phyloP scores from a whole-genome alignment of 139 green algal species.

The Chlamydomonas incerta region DNA sequence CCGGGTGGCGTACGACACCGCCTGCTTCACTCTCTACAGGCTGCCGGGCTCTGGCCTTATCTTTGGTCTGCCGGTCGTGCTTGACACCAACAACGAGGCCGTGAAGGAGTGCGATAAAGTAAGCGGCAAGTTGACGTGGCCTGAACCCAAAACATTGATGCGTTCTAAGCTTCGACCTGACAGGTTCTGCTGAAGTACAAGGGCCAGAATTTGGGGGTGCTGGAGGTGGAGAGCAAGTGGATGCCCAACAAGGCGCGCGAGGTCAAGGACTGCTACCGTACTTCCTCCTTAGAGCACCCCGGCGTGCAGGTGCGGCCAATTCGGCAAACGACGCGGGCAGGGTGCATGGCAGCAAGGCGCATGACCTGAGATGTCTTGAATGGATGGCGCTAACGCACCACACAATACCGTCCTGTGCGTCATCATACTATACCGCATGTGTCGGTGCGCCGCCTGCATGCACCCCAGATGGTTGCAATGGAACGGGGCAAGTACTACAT shows the following conservation, averaged over 20 bases:
- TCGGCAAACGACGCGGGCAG: too few relatives aligned
- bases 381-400: too few relatives aligned
- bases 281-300: constrained; percentile 91
- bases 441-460: too few relatives aligned
- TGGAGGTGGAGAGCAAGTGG: constrained; percentile 90
- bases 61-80: constrained; percentile 91
- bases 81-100: constrained; percentile 86
- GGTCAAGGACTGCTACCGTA: constrained; percentile 85
- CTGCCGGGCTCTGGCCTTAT: constrained; percentile 52
- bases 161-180: too few relatives aligned
- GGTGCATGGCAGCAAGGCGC: too few relatives aligned
- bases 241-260: constrained; percentile 74
- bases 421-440: too few relatives aligned
- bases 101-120: constrained; percentile 80
- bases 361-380: too few relatives aligned
- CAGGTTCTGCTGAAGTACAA: constrained; percentile 90
- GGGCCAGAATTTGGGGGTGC: constrained; percentile 82
- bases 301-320: constrained; percentile 73
- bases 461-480: constrained; percentile 84
- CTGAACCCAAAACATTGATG: too few relatives aligned
- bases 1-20: too few relatives aligned
- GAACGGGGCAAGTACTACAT: constrained; percentile 90
- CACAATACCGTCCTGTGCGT: too few relatives aligned
- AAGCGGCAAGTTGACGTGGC: too few relatives aligned
- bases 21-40: too few relatives aligned